Percentiles rank a stretch among this genome's conserved stretches.
Evolutionary conservation across 2,329 filamentous ascomycete genomes (phyloP).

Genomic region (Fusarium guadeloupense): DNA sequence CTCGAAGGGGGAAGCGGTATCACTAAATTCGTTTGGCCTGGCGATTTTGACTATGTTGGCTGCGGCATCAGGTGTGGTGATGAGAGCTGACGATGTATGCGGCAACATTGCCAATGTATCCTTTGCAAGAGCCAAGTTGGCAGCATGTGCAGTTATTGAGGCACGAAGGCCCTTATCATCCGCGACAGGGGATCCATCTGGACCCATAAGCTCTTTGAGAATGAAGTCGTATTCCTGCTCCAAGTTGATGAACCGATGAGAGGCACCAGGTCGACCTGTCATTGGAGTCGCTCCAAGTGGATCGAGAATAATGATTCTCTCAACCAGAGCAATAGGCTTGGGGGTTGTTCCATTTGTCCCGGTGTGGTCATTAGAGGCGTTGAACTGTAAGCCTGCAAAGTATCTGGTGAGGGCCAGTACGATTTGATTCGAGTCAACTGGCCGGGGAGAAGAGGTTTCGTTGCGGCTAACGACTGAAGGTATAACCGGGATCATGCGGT

Average conservation of each 20-base stretch:
- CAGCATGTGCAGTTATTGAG: slow-evolving; percentile 59
- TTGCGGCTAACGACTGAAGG: slow-evolving; percentile 55
- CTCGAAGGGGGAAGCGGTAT: slow-evolving; percentile 63
- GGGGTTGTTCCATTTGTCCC: slow-evolving; percentile 49
- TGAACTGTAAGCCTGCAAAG: slow-evolving; percentile 72
- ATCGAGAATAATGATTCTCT: slow-evolving; percentile 90
- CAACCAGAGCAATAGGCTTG: slow-evolving; percentile 70
- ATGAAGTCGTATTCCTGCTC: slow-evolving; percentile 86
- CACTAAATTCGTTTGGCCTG: slow-evolving; percentile 39
- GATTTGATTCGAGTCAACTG: slow-evolving; percentile 65
- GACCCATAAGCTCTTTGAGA: slow-evolving; percentile 64
- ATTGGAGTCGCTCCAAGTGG: slow-evolving; percentile 85
- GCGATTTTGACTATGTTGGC: slow-evolving; percentile 58
- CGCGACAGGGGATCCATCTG: slow-evolving; percentile 41
- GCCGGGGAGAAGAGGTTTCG: slow-evolving; percentile 50
- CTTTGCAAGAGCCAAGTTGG: slow-evolving; percentile 79
- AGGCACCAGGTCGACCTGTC: slow-evolving; percentile 50
- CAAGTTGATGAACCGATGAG: slow-evolving; percentile 80
- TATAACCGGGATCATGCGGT: slow-evolving; percentile 51
- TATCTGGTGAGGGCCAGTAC: slow-evolving; percentile 81
- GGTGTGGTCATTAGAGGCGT: neutral
- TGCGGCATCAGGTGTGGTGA: slow-evolving; percentile 87
- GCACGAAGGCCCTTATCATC: slow-evolving; percentile 46
- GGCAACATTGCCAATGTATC: slow-evolving; percentile 79
- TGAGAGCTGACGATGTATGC: slow-evolving; percentile 83